These are phyloP conservation scores for Dictyostelium citrinum DNA, from an alignment of 78 protist genomes.

Conservation along the genomic window DNA sequence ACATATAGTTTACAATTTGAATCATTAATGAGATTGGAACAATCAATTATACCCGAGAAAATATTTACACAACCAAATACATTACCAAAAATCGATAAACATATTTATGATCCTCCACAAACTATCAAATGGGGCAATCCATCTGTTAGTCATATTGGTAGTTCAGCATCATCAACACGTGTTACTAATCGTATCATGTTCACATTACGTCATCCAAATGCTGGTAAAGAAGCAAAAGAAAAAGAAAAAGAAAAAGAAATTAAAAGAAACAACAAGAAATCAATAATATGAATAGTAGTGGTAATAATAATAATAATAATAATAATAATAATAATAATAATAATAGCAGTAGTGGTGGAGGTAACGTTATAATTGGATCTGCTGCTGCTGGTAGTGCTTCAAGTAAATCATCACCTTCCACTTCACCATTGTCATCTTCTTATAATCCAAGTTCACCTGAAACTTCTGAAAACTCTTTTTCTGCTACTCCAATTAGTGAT, in stretches of 20 bases:
- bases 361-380: background rate
- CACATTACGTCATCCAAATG: constrained; percentile 66
- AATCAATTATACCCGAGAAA: background rate
- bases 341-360: background rate
- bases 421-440: constrained; percentile 2
- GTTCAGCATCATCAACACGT: background rate
- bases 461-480: background rate
- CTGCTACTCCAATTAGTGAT: background rate
- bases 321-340: background rate
- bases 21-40: background rate
- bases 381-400: constrained; percentile 4
- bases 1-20: background rate
- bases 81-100: constrained; percentile 38
- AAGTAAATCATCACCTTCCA: constrained; percentile 5
- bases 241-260: background rate
- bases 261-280: constrained; percentile 1
- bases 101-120: constrained; percentile 70
- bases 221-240: background rate
- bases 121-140: constrained; percentile 56
- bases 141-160: background rate
- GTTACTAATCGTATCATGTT: constrained; percentile 73
- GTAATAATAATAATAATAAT: background rate
- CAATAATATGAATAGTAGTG: background rate
- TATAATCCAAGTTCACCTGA: background rate
- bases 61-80: background rate